Evolutionary conservation across 2,329 filamentous ascomycete genomes (phyloP).

Genomic region (Neofusicoccum kwambonambiense): DNA sequence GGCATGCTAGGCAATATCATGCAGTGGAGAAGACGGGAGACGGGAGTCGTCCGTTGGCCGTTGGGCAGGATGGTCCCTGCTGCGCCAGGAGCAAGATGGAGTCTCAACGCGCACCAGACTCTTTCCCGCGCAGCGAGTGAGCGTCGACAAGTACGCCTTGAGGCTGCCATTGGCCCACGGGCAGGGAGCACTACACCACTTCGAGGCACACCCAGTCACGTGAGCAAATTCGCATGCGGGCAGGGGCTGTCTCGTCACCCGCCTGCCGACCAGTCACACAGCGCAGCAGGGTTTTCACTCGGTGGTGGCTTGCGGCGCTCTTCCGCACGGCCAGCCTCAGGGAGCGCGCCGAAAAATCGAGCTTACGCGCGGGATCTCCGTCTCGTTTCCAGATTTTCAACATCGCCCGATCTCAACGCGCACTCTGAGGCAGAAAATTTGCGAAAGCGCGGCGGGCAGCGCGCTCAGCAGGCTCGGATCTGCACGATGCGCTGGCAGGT

Average conservation of each 20-base stretch:
- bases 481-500: constrained; percentile 13
- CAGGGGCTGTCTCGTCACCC: constrained; percentile 6
- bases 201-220: background rate
- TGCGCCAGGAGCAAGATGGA: constrained; percentile 10
- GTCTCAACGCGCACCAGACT: constrained; percentile 6
- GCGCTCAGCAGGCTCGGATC: background rate
- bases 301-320: constrained; percentile 7
- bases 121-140: constrained; percentile 8
- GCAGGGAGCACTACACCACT: background rate
- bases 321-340: constrained; percentile 10
- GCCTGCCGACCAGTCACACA: constrained; percentile 11
- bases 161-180: background rate
- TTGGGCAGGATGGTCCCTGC: constrained; percentile 17
- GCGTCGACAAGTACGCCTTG: background rate
- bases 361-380: constrained; percentile 15
- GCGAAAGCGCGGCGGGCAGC: background rate
- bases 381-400: constrained; percentile 14
- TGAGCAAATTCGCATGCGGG: background rate
- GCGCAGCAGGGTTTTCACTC: constrained; percentile 2
- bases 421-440: background rate
- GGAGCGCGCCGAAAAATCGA: background rate
- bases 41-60: constrained; percentile 13
- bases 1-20: background rate
- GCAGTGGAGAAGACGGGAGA: constrained; percentile 15
- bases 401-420: background rate